phyloP scores from a whole-genome alignment of 345 rosid genomes.

The Eucalyptus lansdowneana region DNA sequence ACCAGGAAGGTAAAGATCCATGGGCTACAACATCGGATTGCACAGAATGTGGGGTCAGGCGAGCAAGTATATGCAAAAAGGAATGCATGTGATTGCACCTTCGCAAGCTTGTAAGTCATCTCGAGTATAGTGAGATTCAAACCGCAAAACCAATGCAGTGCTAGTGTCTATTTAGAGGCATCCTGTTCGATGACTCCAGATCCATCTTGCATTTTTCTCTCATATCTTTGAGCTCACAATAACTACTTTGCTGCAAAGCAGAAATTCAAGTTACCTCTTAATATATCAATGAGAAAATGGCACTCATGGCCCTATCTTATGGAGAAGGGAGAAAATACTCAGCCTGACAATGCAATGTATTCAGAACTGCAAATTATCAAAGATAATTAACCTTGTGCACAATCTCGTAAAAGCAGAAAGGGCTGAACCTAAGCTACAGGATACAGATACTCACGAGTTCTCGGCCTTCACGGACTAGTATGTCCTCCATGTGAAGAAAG shows the following conservation, averaged over 20 bases:
- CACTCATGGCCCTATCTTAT: not conserved
- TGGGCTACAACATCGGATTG: not conserved
- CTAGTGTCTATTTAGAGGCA: conserved; percentile 27
- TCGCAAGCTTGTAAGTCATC: not conserved
- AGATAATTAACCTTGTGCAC: not conserved
- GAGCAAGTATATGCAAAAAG: not conserved
- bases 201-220: conserved; percentile 70
- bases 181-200: conserved; percentile 33
- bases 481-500: conserved; percentile 71
- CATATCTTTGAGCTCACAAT: conserved; percentile 37
- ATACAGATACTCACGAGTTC: conserved; percentile 55
- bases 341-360: not conserved
- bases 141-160: not conserved
- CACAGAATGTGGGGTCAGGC: not conserved
- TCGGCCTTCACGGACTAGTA: conserved; percentile 46
- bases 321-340: not conserved
- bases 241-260: conserved; percentile 47
- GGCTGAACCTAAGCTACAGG: not conserved
- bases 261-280: not conserved
- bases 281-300: not conserved
- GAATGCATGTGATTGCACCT: not conserved
- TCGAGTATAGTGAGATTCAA: not conserved
- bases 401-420: not conserved
- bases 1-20: not conserved
- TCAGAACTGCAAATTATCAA: not conserved